Percentiles rank a stretch among this genome's conserved stretches.
Evolutionary conservation across 1,284 basidiomycete genomes (phyloP).

Genomic region (Porogramme epimiltina): DNA sequence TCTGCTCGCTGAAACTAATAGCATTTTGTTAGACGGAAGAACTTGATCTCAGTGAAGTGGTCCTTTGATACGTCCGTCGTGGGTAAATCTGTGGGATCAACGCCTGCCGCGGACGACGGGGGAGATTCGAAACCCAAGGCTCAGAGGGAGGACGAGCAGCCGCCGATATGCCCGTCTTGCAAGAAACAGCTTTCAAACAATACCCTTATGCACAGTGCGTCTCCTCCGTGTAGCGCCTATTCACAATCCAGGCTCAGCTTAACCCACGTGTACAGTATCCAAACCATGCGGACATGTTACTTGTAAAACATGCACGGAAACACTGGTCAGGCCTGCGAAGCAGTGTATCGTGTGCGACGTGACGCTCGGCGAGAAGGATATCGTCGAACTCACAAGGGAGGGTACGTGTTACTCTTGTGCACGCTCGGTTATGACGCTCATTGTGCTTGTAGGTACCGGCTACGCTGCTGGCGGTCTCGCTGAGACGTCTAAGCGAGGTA

Average conservation of each 20-base stretch:
- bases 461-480: conserved; percentile 90
- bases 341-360: conserved; percentile 86
- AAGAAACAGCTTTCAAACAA: conserved; percentile 85
- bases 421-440: not conserved
- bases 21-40: conserved; percentile 77
- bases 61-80: conserved; percentile 48
- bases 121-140: conserved; percentile 30
- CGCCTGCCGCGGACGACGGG: conserved; percentile 36
- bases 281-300: conserved; percentile 84
- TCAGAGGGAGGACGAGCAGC: conserved; percentile 47
- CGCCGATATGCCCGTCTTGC: conserved; percentile 87
- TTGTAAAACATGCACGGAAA: conserved; percentile 86
- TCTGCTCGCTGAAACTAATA: not conserved
- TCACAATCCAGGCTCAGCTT: no score
- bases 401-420: conserved; percentile 46
- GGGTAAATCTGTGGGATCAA: conserved; percentile 43
- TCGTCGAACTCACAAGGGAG: conserved; percentile 81
- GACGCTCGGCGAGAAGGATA: conserved; percentile 59
- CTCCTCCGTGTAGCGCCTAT: not conserved
- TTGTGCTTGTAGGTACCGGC: conserved; percentile 65
- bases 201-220: conserved; percentile 68
- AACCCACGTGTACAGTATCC: conserved; percentile 50
- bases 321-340: conserved; percentile 71
- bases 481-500: conserved; percentile 73
- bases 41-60: conserved; percentile 76